Evolutionary conservation across 371 early-diverging fungal genomes (phyloP).

Genomic region (Saksenaea vasiformis): DNA sequence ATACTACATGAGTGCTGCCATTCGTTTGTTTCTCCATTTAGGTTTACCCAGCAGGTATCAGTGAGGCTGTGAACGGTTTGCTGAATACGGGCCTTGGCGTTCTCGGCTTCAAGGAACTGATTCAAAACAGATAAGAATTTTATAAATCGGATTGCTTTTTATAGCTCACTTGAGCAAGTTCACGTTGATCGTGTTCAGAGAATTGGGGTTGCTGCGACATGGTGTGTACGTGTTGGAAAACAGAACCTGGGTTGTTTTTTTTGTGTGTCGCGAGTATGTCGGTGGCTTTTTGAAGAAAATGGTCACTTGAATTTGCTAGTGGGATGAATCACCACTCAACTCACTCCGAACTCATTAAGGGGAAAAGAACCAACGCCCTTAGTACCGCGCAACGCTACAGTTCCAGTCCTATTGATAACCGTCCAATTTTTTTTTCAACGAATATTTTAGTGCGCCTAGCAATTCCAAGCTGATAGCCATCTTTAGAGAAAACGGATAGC

Average conservation of each 20-base stretch:
- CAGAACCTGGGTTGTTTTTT: background rate
- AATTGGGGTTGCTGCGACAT: conserved; percentile 41
- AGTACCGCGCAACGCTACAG: no score
- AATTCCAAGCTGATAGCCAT: no score
- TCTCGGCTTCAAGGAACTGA: conserved; percentile 70
- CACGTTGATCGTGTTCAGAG: conserved; percentile 59
- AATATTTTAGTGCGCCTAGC: no score
- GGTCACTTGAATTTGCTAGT: background rate
- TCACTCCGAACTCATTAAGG: no score
- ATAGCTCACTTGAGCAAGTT: conserved; percentile 54
- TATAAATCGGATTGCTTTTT: background rate
- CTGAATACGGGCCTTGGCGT: conserved; percentile 76
- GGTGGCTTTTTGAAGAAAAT: background rate
- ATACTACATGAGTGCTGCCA: background rate
- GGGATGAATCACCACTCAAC: background rate
- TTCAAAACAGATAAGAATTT: background rate
- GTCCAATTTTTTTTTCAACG: no score
- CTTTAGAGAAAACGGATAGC: no score
- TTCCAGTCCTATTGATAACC: no score
- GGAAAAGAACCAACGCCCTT: no score
- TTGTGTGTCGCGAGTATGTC: background rate
- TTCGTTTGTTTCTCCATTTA: background rate
- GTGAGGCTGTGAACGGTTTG: conserved; percentile 72
- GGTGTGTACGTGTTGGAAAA: background rate
- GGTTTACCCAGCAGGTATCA: conserved; percentile 68